These are phyloP conservation scores for Phanerochaete carnosa DNA, from an alignment of 768 basidiomycete genomes.

Conservation along the genomic window DNA sequence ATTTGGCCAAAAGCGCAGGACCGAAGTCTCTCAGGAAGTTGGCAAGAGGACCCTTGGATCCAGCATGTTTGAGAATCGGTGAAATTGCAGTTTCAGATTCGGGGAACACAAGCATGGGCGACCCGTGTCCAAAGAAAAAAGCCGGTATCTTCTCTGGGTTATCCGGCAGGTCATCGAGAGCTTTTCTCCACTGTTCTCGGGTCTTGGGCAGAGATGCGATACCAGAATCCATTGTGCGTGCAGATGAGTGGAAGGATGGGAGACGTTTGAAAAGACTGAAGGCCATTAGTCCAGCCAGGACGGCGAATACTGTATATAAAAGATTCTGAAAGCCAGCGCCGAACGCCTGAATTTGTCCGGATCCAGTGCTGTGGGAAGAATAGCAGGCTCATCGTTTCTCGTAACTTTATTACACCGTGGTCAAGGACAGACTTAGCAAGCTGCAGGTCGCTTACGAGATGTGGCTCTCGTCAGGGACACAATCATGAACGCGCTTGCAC, in stretches of 20 bases:
- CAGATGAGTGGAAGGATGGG: not conserved
- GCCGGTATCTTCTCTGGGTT: constrained; percentile 62
- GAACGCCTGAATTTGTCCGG: not conserved
- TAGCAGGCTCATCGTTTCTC: not conserved
- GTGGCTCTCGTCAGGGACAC: not conserved
- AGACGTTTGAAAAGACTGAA: not conserved
- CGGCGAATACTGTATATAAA: not conserved
- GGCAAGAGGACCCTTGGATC: constrained; percentile 52
- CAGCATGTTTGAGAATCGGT: constrained; percentile 26
- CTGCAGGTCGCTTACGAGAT: constrained; percentile 1
- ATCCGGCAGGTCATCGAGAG: constrained; percentile 51
- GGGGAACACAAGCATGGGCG: constrained; percentile 47
- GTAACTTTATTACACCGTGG: too few species aligned
- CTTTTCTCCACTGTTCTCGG: constrained; percentile 45
- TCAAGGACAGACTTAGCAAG: constrained; percentile 9
- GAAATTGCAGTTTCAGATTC: constrained; percentile 10
- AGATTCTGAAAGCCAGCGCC: not conserved
- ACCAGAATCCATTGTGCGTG: constrained; percentile 10
- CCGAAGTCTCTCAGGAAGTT: constrained; percentile 66
- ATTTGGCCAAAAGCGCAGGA: constrained; percentile 59
- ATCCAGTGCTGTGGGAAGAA: not conserved
- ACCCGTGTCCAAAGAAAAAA: constrained; percentile 77
- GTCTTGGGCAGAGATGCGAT: constrained; percentile 30
- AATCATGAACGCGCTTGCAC: not conserved
- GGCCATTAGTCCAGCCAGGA: not conserved